phyloP scores from a whole-genome alignment of 2,329 filamentous ascomycete genomes.

The Penicillium sp. region DNA sequence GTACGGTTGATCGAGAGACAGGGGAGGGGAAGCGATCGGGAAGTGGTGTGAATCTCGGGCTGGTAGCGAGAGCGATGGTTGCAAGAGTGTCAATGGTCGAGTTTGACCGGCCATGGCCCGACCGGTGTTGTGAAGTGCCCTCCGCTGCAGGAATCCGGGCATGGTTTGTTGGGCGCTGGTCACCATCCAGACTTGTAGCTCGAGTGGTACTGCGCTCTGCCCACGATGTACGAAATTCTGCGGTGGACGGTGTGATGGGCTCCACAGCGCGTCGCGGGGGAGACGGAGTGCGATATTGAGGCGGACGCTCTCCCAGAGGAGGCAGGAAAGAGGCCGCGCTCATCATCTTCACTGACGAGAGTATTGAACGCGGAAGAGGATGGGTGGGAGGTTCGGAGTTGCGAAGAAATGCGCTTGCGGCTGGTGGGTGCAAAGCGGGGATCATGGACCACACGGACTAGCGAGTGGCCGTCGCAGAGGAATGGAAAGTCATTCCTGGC shows the following conservation, averaged over 20 bases:
- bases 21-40: slow-evolving; percentile 37
- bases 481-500: slow-evolving; percentile 47
- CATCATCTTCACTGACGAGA: slow-evolving; percentile 37
- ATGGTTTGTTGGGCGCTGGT: slow-evolving; percentile 25
- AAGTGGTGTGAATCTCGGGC: slow-evolving; percentile 47
- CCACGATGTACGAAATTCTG: slow-evolving; percentile 36
- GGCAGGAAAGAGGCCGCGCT: slow-evolving; percentile 44
- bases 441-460: slow-evolving; percentile 47
- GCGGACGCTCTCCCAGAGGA: slow-evolving; percentile 41
- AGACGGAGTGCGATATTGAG: slow-evolving; percentile 51
- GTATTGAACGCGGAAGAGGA: slow-evolving; percentile 11
- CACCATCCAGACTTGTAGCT: slow-evolving; percentile 30
- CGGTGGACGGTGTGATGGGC: slow-evolving; percentile 47
- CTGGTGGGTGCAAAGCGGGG: slow-evolving; percentile 47
- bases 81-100: slow-evolving; percentile 56
- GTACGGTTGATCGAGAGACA: slow-evolving; percentile 25
- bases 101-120: slow-evolving; percentile 49
- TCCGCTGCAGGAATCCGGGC: slow-evolving; percentile 25
- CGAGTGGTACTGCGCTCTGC: slow-evolving; percentile 32
- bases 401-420: slow-evolving; percentile 37
- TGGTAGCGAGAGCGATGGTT: slow-evolving; percentile 55
- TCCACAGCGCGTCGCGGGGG: slow-evolving; percentile 53
- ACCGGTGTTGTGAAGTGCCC: slow-evolving; percentile 31
- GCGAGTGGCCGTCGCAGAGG: slow-evolving; percentile 41
- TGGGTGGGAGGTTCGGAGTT: slow-evolving; percentile 25